Conservation (phyloP, 768 basidiomycete species). For the Tulasnella sp. region DNA sequence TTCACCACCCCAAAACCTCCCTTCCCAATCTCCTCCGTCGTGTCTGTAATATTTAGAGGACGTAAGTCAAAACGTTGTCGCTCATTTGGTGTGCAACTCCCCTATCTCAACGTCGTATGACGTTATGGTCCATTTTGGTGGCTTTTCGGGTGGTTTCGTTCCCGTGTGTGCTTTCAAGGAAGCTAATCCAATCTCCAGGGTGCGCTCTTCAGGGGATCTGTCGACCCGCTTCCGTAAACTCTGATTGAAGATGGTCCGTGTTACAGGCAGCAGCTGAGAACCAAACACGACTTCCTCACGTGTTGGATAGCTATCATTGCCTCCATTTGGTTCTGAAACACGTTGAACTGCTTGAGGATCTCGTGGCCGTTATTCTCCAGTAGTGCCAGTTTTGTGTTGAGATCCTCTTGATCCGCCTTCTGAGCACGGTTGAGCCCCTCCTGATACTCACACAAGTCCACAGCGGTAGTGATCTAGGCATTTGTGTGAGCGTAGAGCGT, state of each 20-base stretch:
- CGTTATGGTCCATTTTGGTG: background rate
- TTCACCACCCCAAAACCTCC: background rate
- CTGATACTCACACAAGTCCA: background rate
- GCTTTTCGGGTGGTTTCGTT: background rate
- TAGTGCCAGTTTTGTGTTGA: background rate
- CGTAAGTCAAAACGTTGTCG: no score
- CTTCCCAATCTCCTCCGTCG: background rate
- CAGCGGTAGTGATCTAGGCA: background rate
- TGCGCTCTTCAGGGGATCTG: background rate
- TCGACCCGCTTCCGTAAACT: background rate
- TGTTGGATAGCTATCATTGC: conserved; percentile 6
- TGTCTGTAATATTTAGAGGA: background rate
- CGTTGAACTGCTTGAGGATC: background rate
- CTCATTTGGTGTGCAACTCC: background rate
- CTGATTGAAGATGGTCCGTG: background rate
- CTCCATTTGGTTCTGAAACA: background rate
- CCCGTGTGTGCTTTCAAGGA: background rate
- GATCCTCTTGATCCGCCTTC: background rate
- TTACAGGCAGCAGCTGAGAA: no score
- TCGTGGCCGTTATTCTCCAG: background rate
- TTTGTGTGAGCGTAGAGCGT: background rate
- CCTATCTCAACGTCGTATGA: background rate
- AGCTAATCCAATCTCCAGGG: background rate
- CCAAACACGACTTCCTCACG: no score
- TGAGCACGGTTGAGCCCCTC: background rate